Base-by-base conservation (phyloP, 129 eudicot genomes). In the Deinandra increscens region DNA sequence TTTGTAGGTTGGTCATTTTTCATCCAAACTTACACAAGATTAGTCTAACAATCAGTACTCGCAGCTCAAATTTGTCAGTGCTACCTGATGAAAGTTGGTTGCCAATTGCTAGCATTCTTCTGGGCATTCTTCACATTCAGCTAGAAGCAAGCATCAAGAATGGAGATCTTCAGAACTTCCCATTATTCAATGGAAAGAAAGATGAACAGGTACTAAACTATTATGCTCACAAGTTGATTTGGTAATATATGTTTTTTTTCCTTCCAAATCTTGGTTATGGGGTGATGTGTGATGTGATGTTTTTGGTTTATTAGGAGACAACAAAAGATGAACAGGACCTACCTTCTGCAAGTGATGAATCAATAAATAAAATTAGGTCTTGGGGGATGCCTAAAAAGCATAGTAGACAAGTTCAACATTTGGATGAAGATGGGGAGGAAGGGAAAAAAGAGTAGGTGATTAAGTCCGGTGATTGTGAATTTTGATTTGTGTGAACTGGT, bases 1-100 rank as follows among this genome's bases (percentile, higher is more conserved):
- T n/a, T n/a, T n/a, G n/a, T n/a, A n/a, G n/a, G n/a, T n/a, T n/a
- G n/a, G n/a, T n/a, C n/a, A n/a, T n/a, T n/a, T n/a, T n/a, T n/a
- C n/a, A n/a, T n/a, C n/a, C n/a, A n/a, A n/a, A n/a, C n/a, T n/a
- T n/a, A n/a, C n/a, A n/a, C n/a, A n/a, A n/a, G n/a, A n/a, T n/a
- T n/a, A n/a, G n/a, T n/a, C n/a, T n/a, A n/a, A n/a, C n/a, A n/a
- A n/a, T n/a, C n/a, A n/a, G n/a, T 42, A 33, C 8, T 63, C 15
- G 38, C 58, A 93, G 98, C 82, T 39, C 95, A 2, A 86, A 89
- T 53, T 77, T 93, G 65, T 93, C 98, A 17, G 17, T 93, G 46
- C 87, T 86, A 18, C 87, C 90, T 9, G 95, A 93, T 45, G 98
- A 93, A 41, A 93, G 98, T 78, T 93, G 96, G 96, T 78, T 89